Percentiles rank a stretch among this genome's conserved stretches.
These are phyloP conservation scores for Cladosporium oxysporum DNA, from an alignment of 2,329 filamentous ascomycete species.

Conservation along the genomic window DNA sequence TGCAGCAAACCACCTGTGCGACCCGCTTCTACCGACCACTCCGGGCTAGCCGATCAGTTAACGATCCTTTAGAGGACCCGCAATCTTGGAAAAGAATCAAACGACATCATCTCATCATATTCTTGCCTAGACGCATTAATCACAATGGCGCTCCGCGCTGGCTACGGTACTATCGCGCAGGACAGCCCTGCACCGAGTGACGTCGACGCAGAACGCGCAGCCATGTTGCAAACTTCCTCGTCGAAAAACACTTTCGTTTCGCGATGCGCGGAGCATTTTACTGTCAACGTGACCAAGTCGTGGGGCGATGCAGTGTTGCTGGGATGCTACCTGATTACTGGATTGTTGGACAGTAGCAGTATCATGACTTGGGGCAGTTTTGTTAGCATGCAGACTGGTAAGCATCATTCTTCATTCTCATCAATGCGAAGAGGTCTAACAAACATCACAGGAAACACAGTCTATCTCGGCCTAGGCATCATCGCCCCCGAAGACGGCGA, in stretches of 20 bases:
- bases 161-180: constrained; percentile 9
- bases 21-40: background rate
- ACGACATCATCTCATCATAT: background rate
- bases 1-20: background rate
- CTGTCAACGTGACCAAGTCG: constrained; percentile 58
- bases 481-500: constrained; percentile 51
- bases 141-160: background rate
- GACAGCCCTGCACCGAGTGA: background rate
- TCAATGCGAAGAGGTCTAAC: background rate
- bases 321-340: constrained; percentile 74
- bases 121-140: background rate
- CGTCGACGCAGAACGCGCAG: constrained; percentile 13
- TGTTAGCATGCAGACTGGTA: constrained; percentile 80
- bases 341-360: constrained; percentile 73
- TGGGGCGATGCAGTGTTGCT: constrained; percentile 70
- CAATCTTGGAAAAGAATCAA: background rate
- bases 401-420: constrained; percentile 27
- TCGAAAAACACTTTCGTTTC: constrained; percentile 4
- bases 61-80: background rate
- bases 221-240: constrained; percentile 13
- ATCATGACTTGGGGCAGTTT: constrained; percentile 79
- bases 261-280: constrained; percentile 35
- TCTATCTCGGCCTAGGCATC: constrained; percentile 76
- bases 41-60: background rate
- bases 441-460: constrained; percentile 60